These are phyloP conservation scores for Helenozyma baotianmanensis DNA, from an alignment of 805 yeast genomes.

Conservation along the genomic window DNA sequence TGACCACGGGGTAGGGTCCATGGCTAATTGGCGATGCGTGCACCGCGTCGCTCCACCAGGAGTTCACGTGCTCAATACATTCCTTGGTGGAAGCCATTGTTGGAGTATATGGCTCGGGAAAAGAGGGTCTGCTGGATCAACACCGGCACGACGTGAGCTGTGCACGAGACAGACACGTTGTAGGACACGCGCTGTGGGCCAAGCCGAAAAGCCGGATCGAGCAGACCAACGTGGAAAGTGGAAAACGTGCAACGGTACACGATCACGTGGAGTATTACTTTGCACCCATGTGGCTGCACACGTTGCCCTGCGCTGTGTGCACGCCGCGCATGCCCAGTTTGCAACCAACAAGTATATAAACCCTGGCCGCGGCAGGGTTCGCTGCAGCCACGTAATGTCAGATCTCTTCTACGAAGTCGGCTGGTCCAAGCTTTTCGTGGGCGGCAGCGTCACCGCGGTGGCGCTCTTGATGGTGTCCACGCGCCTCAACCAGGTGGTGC, in stretches of 20 bases:
- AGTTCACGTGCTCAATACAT: too few species aligned
- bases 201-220: too few species aligned
- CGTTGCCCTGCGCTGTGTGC: slow-evolving; percentile 9
- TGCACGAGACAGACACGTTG: too few species aligned
- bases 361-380: not conserved
- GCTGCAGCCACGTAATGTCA: slow-evolving; percentile 1
- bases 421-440: slow-evolving; percentile 13
- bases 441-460: slow-evolving; percentile 16
- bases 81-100: too few species aligned
- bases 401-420: slow-evolving; percentile 4
- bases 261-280: slow-evolving; percentile 5
- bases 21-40: too few species aligned
- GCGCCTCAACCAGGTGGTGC: slow-evolving; percentile 18
- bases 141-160: too few species aligned
- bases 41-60: too few species aligned
- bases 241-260: not conserved
- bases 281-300: slow-evolving; percentile 14
- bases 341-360: slow-evolving; percentile 10
- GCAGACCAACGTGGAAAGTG: too few species aligned
- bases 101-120: too few species aligned
- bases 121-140: too few species aligned
- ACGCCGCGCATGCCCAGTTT: slow-evolving; percentile 7
- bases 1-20: too few species aligned
- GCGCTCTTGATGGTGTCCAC: slow-evolving; percentile 14
- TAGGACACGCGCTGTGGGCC: too few species aligned